Evolutionary conservation across 2,329 filamentous ascomycete genomes (phyloP).

Genomic region (Cryphonectria naterciae): DNA sequence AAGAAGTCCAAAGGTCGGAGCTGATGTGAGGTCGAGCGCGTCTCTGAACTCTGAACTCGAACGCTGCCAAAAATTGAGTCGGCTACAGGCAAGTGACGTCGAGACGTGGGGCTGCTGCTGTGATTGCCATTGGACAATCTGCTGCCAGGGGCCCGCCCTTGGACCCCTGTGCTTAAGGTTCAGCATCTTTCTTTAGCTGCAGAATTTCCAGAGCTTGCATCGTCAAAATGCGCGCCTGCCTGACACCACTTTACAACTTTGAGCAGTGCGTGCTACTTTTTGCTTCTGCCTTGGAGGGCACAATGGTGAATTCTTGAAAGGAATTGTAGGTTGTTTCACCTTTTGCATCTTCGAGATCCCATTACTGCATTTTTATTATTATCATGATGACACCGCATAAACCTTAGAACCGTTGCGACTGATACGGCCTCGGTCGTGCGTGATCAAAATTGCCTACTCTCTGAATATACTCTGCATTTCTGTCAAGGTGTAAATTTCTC

Average conservation of each 20-base stretch:
- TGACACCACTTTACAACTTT: neutral
- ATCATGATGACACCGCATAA: conserved; percentile 54
- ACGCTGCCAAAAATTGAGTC: conserved; percentile 26
- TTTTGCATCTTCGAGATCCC: neutral
- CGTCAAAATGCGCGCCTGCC: neutral
- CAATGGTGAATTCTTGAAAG: neutral
- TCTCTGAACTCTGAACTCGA: neutral
- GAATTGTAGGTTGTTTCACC: conserved; percentile 13
- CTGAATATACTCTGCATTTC: conserved; percentile 40
- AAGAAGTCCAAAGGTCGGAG: neutral
- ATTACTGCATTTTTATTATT: neutral
- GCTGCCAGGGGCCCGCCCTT: neutral
- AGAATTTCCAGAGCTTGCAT: conserved; percentile 24
- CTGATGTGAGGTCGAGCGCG: neutral
- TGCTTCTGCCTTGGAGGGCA: neutral
- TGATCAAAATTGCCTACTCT: conserved; percentile 58
- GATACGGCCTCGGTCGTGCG: conserved; percentile 52
- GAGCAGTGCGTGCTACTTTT: neutral
- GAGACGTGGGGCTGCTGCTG: conserved; percentile 4
- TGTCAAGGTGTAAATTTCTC: neutral
- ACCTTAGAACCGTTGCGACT: conserved; percentile 64
- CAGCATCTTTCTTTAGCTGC: neutral
- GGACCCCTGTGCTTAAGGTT: conserved; percentile 4
- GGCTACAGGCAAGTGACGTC: conserved; percentile 26
- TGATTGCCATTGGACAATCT: conserved; percentile 5